Conservation (phyloP, 139 green algal species). For the Chlamydomonas schloesseri region DNA sequence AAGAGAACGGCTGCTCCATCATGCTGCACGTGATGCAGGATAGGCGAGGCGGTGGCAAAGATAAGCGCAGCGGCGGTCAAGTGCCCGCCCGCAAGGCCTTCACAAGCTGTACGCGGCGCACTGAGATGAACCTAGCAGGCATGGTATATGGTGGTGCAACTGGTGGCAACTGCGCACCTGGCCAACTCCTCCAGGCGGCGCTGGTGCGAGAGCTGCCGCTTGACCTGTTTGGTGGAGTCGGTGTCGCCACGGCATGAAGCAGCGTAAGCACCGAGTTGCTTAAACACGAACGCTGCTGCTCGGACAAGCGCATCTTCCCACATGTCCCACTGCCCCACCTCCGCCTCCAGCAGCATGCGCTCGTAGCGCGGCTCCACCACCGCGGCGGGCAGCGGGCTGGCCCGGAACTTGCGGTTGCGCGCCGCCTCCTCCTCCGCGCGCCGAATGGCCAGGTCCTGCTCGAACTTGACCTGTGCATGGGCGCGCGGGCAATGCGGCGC, state of each 20-base stretch:
- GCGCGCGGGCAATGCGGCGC: neutral
- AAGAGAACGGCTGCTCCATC: constrained; percentile 69
- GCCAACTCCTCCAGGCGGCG: constrained; percentile 34
- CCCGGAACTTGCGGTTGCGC: constrained; percentile 53
- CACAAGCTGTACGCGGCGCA: no score
- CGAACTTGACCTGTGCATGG: constrained; percentile 70
- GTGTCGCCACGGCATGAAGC: no score
- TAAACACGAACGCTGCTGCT: no score
- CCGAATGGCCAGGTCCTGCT: constrained; percentile 71
- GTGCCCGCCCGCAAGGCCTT: no score
- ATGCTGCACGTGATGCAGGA: constrained; percentile 25
- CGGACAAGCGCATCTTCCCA: no score
- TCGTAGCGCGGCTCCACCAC: constrained; percentile 59
- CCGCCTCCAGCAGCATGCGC: constrained; percentile 53
- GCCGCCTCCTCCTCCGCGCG: constrained; percentile 59
- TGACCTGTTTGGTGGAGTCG: no score
- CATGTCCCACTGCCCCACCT: no score
- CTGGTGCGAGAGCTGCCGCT: constrained; percentile 31
- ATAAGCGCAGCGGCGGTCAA: no score
- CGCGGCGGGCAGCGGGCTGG: constrained; percentile 55
- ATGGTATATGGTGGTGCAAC: no score
- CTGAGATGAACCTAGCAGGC: no score
- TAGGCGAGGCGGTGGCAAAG: no score
- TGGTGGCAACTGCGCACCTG: neutral
- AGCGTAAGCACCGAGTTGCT: no score